Base-by-base conservation (phyloP, 2,329 filamentous ascomycete genomes). In the Mycosphaerella sp. region DNA sequence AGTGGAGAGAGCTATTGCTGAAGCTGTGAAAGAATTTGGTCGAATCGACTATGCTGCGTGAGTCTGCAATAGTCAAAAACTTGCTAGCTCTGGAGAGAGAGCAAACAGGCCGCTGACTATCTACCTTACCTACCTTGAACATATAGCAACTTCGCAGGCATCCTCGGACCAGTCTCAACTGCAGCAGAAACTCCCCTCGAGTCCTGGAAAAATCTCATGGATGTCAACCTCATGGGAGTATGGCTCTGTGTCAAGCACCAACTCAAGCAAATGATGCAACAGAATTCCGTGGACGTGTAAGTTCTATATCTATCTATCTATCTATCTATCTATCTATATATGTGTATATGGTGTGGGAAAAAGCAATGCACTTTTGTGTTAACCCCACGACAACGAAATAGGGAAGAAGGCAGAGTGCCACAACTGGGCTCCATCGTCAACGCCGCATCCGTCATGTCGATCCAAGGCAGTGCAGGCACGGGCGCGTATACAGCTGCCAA, bases 231-330 rank as follows among this genome's bases (percentile, higher is more conserved):
- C 13, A 66, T 67, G 8, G 67, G 68, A 9, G 64, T 69, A 2
- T 67, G 69, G 10, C 55, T 73, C 13, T 68, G 66, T 50, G 64
- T 66, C 28, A 69, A 70, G 41, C 64, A 69, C 35, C 62, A 72
- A 45, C 59, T 73, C 58, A 65, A 67, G 52, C 70, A 72, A 52
- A 73, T 73, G 69, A 63, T 68, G 21, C 66, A 64, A 48, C 68
- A 72, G 14, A 46, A 52, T 1, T 59, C 59, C 10, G 48, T 62
- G 17, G 54, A 48, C 13, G 50, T 56, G 53, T 56, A 46, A 45
- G 56, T n/a, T n/a, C n/a, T n/a, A n/a, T n/a, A n/a, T n/a, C n/a
- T n/a, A n/a, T n/a, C n/a, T n/a, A n/a, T n/a, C n/a, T n/a, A n/a
- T n/a, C n/a, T n/a, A n/a, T n/a, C n/a, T n/a, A n/a, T n/a, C n/a